Evolutionary conservation across 2,329 filamentous ascomycete genomes (phyloP), one percentile per base, ranked within the genome.

Genomic region (Botryosphaeria dothidea): DNA sequence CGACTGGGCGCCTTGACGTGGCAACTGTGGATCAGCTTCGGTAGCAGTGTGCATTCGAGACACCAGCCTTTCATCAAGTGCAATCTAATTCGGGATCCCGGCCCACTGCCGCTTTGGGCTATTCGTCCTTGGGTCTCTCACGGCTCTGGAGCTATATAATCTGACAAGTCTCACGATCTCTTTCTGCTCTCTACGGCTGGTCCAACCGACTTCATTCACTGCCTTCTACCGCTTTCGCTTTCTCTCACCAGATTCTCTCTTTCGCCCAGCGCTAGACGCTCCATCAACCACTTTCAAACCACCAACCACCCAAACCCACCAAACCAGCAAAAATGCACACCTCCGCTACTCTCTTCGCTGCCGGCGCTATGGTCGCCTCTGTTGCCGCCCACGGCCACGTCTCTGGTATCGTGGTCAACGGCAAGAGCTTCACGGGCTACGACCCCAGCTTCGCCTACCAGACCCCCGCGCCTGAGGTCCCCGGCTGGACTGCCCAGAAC

Each of bases 401-500:
- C 57, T 65, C 67, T 11, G 70, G 68, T 34, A 72, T 76, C 66
- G 56, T 71, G 46, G 73, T 69, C 36, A 72, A 73, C 56, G 70
- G 73, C 65, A 67, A 66, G 21, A 69, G 67, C 57, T 75, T 73
- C 68, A 66, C 68, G 17, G 74, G 74, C 45, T 76, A 71, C 71
- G 72, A 75, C 62, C 70, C 73, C 11, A 70, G 68, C 4, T 66
- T 74, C 52, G 68, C 70, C 58, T 75, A 73, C 69, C 69, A 73
- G 64, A 72, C 52, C 56, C 72, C 74, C 2, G 71, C 72, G 25
- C 74, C 74, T 1, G 57, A 67, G 19, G 74, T 72, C 1, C 72
- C 74, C 6, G 74, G 73, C 48, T 77, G 75, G 75, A 69, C 71
- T 21, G 73, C 73, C 11, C 69, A 73, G 56, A 76, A 77, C 66